Evolutionary conservation across 164 flowering plant species (phyloP), one percentile per base, ranked within the genome.

Genomic region (Magnolia kwangsiensis): DNA sequence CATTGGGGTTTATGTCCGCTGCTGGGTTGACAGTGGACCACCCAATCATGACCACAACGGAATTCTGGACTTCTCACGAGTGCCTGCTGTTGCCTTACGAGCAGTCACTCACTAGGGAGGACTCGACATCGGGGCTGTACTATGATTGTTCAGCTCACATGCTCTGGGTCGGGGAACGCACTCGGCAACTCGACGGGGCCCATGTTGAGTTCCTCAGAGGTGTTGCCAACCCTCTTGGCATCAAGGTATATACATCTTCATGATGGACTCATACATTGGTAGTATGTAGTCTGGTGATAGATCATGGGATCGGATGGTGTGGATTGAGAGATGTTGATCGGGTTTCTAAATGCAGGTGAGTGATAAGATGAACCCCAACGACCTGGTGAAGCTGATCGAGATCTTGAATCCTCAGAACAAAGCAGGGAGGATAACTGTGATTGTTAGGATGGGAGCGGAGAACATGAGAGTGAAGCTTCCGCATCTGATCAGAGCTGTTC

Each of bases 391-490:
- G 87, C 92, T 91, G 75, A 85, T 90, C 74, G 92, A 88, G 74
- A 92, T 92, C 69, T 75, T 94, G 83, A 92, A 94, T 59, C 93
- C 96, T 71, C 82, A 89, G 69, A 94, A 94, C 81, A 95, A 90
- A 79, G 83, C 95, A 0, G 98, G 97, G 24, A 90, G 97, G 81
- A 91, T 95, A 11, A 95, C 96, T 0, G 74, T 95, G 0, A 92
- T 95, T 37, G 68, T 87, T 1, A 87, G 98, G 77, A 95, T 92
- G 98, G 98, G 98, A 75, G 98, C 98, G 50, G 98, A 94, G 82
- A 92, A 94, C 89, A 94, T 92, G 98, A 88, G 97, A 81, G 98
- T 95, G 82, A 95, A 95, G 86, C 94, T 95, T 80, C 97, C 98
- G 18, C 89, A 91, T 84, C 88, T 92, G 66, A 91, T 95, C 45